phyloP scores from a whole-genome alignment of 345 rosid genomes.

The Citrus unshiu region DNA sequence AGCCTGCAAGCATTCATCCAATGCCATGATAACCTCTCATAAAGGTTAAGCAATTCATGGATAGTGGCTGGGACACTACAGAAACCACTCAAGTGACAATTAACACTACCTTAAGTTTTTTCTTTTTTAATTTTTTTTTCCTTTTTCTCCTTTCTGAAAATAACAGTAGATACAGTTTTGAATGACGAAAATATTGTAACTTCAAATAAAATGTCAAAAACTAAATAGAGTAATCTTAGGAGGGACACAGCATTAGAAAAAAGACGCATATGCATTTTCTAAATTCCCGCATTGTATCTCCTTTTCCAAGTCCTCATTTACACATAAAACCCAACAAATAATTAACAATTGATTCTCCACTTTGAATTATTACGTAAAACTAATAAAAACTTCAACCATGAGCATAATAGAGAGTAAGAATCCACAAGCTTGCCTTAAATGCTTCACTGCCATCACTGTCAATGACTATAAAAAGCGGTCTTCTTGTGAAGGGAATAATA shows the following conservation, averaged over 20 bases:
- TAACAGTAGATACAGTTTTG: not conserved
- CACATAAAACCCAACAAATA: not conserved
- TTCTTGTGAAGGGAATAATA: conserved; percentile 88
- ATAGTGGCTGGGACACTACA: not conserved
- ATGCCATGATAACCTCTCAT: conserved; percentile 1
- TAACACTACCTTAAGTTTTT: not conserved
- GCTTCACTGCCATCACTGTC: conserved; percentile 75
- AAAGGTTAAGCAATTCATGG: not conserved
- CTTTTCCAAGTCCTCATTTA: not conserved
- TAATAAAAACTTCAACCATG: not conserved
- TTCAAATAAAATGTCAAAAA: not conserved
- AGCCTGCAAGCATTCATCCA: conserved; percentile 35
- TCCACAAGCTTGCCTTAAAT: conserved; percentile 53
- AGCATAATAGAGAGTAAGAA: conserved; percentile 9
- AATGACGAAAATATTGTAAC: not conserved
- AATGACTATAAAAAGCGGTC: conserved; percentile 71
- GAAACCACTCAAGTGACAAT: not conserved
- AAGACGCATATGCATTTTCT: not conserved
- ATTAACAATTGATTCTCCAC: not conserved
- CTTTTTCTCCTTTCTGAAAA: not conserved
- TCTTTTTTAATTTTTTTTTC: too few relatives aligned
- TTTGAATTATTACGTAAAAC: not conserved
- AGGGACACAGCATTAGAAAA: not conserved
- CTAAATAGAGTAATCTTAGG: not conserved
- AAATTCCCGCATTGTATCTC: not conserved